phyloP scores from a whole-genome alignment of 805 yeast species.

The Metahyphopichia silvanorum region DNA sequence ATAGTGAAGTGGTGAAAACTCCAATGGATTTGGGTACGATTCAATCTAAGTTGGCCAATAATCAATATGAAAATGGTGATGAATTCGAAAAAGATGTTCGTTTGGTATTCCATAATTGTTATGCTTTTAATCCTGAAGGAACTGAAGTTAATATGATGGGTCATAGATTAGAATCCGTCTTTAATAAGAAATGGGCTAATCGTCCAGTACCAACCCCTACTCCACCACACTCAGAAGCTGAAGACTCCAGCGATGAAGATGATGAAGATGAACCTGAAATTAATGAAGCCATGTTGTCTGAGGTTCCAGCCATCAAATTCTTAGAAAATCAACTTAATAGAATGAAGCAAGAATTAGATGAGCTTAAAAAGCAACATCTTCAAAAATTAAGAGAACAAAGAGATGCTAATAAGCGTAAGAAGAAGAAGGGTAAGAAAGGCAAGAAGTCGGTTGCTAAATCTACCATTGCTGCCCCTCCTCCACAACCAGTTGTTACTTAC shows the following conservation, averaged over 20 bases:
- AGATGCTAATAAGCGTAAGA: slow-evolving; percentile 46
- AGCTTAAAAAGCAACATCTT: slow-evolving; percentile 74
- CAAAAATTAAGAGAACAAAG: slow-evolving; percentile 65
- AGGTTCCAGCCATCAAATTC: slow-evolving; percentile 87
- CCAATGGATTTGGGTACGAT: slow-evolving; percentile 96
- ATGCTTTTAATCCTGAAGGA: slow-evolving; percentile 93
- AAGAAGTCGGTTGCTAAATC: slow-evolving; percentile 10
- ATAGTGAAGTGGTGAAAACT: slow-evolving; percentile 77
- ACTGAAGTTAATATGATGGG: slow-evolving; percentile 96
- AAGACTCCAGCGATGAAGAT: slow-evolving; percentile 28
- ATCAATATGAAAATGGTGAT: slow-evolving; percentile 84
- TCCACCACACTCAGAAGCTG: slow-evolving; percentile 48
- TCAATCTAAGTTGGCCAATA: slow-evolving; percentile 74
- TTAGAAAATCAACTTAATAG: slow-evolving; percentile 82
- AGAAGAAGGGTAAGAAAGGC: slow-evolving; percentile 35
- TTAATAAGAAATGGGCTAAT: slow-evolving; percentile 85
- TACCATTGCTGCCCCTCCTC: slow-evolving; percentile 10
- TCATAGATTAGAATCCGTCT: slow-evolving; percentile 80
- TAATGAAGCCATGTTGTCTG: slow-evolving; percentile 49
- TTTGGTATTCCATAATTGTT: slow-evolving; percentile 85
- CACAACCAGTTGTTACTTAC: slow-evolving; percentile 61
- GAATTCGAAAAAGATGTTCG: slow-evolving; percentile 82
- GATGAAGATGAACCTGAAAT: slow-evolving; percentile 62
- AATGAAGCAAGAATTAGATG: slow-evolving; percentile 81
- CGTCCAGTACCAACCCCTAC: slow-evolving; percentile 61